Evolutionary conservation across 768 basidiomycete genomes (phyloP), one percentile per base, ranked within the genome.

Genomic region (Tubosaeta sp.): DNA sequence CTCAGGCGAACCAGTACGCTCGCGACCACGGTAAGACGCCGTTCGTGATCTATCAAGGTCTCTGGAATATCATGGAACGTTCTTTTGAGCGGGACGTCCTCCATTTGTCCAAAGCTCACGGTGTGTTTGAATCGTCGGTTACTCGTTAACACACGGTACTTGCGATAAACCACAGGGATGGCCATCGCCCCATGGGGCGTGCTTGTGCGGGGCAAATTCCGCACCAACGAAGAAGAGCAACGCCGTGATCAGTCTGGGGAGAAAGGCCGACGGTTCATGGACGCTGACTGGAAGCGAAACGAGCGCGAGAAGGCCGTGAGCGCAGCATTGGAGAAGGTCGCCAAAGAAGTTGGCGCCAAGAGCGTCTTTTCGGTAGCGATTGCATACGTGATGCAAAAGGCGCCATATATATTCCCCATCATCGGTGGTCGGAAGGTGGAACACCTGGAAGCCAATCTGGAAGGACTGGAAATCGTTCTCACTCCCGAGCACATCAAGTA

Each of bases 251-350:
- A 30, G 58, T 58, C 66, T 0, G 68, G 67, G 11, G 62, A 64
- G 31, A 60, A 51, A 10, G 67, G 70, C 11, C 65, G 67, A 12
- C 58, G 47, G 6, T 22, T 32, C 19, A 22, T 45, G 13, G 1
- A 67, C 0, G 49, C 56, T 5, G 51, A 71, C 22, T 81, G 81
- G 80, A 64, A 75, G 58, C 74, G 80, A 7, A 77, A 50, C 31
- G 76, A 77, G 36, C 55, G 67, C 12, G 76, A 83, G 56, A 68
- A 55, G 41, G 68, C 68, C 27, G 63, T 80, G 13, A 71, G 71
- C 46, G 57, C 62, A 3, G 79, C 72, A 0, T 66, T 82, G 21
- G 78, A 78, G 57, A 72, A 76, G 49, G 74, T 83, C 11, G 79
- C 80, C 1, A 57, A 57, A 14, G 74, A 82, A 54, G 67, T 81